Percentiles rank a stretch among this genome's conserved stretches.
Conservation (phyloP, 345 rosid species). For the Eucalyptus curtisii region DNA sequence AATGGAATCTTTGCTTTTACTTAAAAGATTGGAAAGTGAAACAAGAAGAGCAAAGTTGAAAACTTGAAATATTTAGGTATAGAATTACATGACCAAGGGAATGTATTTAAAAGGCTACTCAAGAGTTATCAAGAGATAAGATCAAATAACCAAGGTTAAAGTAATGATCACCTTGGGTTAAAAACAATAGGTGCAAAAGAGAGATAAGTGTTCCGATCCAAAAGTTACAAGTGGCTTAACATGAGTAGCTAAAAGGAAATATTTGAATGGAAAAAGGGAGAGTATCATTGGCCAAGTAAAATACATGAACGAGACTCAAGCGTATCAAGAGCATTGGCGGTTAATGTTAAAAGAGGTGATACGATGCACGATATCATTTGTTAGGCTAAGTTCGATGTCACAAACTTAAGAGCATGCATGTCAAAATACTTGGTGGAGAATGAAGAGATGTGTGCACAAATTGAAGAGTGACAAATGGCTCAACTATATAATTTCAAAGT, state of each 20-base stretch:
- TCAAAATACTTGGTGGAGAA: too few relatives aligned
- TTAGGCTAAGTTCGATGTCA: too few relatives aligned
- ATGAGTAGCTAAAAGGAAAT: neutral
- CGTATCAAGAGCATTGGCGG: fast-evolving
- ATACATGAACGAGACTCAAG: neutral
- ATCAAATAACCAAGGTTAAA: neutral
- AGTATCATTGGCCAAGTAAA: neutral
- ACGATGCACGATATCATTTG: too few relatives aligned
- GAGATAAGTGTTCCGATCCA: neutral
- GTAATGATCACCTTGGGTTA: neutral
- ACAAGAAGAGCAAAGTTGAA: neutral
- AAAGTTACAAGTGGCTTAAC: neutral
- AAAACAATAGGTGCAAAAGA: neutral
- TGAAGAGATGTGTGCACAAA: neutral
- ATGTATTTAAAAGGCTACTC: neutral
- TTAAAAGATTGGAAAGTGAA: neutral
- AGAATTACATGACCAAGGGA: neutral
- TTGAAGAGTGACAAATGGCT: neutral
- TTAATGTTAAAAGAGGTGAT: neutral
- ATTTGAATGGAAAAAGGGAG: neutral
- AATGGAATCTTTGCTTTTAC: neutral
- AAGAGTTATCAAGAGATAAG: neutral
- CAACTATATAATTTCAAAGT: neutral
- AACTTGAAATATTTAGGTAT: neutral
- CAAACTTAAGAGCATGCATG: too few relatives aligned